These are phyloP conservation scores for Saturnispora kantuleensis DNA, from an alignment of 805 yeast species.

Conservation along the genomic window DNA sequence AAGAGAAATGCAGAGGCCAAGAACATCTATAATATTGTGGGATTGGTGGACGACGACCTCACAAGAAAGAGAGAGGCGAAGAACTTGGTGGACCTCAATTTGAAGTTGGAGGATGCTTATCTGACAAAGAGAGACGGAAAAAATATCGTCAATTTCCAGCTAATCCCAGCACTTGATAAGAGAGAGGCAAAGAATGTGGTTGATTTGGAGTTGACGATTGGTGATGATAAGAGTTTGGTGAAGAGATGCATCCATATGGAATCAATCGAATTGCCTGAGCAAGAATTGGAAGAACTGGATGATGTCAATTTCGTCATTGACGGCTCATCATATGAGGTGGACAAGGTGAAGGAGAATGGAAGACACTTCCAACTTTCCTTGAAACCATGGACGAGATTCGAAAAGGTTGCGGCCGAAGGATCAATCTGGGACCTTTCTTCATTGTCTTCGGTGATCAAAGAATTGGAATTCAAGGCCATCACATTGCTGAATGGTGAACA, in stretches of 20 bases:
- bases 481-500: background rate
- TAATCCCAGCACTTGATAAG: constrained; percentile 13
- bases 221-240: constrained; percentile 9
- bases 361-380: background rate
- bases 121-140: constrained; percentile 17
- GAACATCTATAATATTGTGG: constrained; percentile 9
- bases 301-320: constrained; percentile 2
- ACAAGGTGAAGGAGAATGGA: background rate
- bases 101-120: constrained; percentile 12
- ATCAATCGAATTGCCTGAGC: background rate
- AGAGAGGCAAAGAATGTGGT: constrained; percentile 15
- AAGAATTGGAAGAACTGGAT: background rate
- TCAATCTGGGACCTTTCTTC: constrained; percentile 2
- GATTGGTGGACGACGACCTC: constrained; percentile 13
- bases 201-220: constrained; percentile 9
- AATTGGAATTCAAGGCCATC: background rate
- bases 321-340: constrained; percentile 1
- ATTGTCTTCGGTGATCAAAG: background rate
- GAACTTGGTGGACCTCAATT: constrained; percentile 13
- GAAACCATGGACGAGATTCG: constrained; percentile 5
- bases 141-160: constrained; percentile 13
- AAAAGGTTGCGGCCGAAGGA: background rate
- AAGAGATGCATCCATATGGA: constrained; percentile 8
- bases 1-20: constrained; percentile 11
- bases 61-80: constrained; percentile 11